Evolutionary conservation across 2,329 filamentous ascomycete species (phyloP).

Genomic region (Aspergillus novoparasiticus): DNA sequence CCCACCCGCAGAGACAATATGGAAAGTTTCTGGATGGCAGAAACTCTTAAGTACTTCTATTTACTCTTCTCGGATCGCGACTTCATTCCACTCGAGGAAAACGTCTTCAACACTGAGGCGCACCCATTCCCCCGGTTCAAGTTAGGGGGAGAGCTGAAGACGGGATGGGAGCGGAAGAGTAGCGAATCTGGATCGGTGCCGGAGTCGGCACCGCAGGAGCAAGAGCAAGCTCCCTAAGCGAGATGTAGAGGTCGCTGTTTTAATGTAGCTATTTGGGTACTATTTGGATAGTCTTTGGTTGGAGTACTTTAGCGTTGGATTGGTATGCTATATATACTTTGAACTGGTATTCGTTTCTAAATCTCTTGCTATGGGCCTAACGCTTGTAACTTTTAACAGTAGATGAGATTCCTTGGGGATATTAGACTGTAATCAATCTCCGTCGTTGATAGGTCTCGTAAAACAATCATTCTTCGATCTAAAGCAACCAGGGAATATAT

Average conservation of each 20-base stretch:
- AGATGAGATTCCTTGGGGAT: no score
- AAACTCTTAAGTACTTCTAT: constrained; percentile 98
- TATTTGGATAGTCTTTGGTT: not conserved
- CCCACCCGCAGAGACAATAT: constrained; percentile 80
- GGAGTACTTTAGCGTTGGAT: not conserved
- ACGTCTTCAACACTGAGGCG: constrained; percentile 95
- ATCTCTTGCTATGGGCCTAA: not conserved
- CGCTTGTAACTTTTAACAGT: no score
- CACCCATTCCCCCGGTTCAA: constrained; percentile 88
- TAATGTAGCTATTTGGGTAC: not conserved
- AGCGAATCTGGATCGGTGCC: not conserved
- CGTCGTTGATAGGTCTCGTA: not conserved
- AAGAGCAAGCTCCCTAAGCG: not conserved
- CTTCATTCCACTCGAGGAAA: constrained; percentile 77
- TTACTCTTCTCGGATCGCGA: constrained; percentile 86
- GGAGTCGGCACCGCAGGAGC: not conserved
- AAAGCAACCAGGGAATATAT: not conserved
- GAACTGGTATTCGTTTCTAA: not conserved
- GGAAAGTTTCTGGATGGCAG: constrained; percentile 99
- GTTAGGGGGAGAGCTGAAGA: constrained; percentile 56
- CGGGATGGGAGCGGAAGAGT: constrained; percentile 41
- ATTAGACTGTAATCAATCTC: not conserved
- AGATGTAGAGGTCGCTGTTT: not conserved
- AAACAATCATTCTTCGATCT: not conserved
- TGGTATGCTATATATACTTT: not conserved